Evolutionary conservation across 2,329 filamentous ascomycete species (phyloP).

Genomic region (Cytospora leucostoma): DNA sequence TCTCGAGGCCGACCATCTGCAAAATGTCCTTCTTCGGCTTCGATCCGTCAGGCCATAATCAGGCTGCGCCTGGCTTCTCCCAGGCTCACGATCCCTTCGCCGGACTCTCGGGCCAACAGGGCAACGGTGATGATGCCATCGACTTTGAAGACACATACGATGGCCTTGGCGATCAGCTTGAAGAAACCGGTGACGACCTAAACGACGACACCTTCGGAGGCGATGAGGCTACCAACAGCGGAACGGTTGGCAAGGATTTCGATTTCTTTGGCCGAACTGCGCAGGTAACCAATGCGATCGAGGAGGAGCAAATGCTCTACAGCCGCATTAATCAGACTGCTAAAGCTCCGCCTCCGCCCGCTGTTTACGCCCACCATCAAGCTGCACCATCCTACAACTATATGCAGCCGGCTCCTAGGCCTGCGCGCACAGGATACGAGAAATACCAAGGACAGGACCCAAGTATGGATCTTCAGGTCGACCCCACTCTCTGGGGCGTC

Average conservation of each 20-base stretch:
- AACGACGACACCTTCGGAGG: constrained; percentile 93
- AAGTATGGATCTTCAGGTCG: constrained; percentile 86
- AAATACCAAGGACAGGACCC: constrained; percentile 84
- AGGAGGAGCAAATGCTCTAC: constrained; percentile 87
- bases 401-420: constrained; percentile 52
- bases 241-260: constrained; percentile 81
- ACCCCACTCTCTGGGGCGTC: constrained; percentile 89
- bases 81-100: constrained; percentile 85
- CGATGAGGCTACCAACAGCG: constrained; percentile 44
- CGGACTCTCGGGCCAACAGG: constrained; percentile 67
- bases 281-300: constrained; percentile 79
- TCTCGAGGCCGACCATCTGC: constrained; percentile 16
- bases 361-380: constrained; percentile 33
- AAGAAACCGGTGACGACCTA: constrained; percentile 90
- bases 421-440: constrained; percentile 82
- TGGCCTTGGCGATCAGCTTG: constrained; percentile 84
- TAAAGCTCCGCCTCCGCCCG: constrained; percentile 40
- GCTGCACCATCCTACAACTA: constrained; percentile 42
- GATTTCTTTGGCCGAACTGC: constrained; percentile 96
- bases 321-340: constrained; percentile 69
- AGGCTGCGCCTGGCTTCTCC: constrained; percentile 76
- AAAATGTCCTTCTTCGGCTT: constrained; percentile 93
- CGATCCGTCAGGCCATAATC: constrained; percentile 70
- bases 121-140: constrained; percentile 58
- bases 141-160: constrained; percentile 99